A percentile compares a stretch with the other conserved stretches of the same genome.
Evolutionary conservation across 768 basidiomycete species (phyloP).

Genomic region (Chalciporus chontae): DNA sequence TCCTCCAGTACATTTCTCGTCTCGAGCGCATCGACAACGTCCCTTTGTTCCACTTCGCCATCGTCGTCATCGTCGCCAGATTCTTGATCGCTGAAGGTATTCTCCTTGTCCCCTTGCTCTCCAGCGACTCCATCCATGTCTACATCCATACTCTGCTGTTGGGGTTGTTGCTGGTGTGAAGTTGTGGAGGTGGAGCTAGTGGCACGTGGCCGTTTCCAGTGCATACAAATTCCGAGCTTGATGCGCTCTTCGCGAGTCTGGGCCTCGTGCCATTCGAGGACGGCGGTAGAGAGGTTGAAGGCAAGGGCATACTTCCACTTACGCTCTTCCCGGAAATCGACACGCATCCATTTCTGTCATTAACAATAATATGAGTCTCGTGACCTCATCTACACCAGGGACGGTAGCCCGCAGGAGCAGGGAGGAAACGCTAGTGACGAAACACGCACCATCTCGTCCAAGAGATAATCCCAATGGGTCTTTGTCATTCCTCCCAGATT

Average conservation of each 20-base stretch:
- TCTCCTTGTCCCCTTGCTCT: conserved; percentile 24
- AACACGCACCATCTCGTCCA: conserved; percentile 88
- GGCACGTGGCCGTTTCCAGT: conserved; percentile 53
- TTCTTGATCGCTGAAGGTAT: conserved; percentile 27
- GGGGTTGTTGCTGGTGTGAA: conserved; percentile 28
- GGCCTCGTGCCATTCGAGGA: conserved; percentile 85
- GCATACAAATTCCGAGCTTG: conserved; percentile 60
- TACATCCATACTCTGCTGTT: conserved; percentile 30
- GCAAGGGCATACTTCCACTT: conserved; percentile 89
- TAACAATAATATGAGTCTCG: conserved; percentile 10
- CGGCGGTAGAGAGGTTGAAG: conserved; percentile 74
- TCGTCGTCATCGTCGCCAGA: conserved; percentile 62
- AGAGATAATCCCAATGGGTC: conserved; percentile 91
- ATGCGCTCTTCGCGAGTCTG: conserved; percentile 61
- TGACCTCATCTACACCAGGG: neutral
- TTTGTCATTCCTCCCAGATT: conserved; percentile 72
- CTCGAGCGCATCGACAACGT: conserved; percentile 59
- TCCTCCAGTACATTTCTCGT: conserved; percentile 53
- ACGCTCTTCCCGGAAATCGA: conserved; percentile 92
- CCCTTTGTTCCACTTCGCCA: conserved; percentile 51
- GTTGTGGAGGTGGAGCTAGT: conserved; percentile 17
- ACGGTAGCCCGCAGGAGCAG: neutral
- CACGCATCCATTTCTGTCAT: conserved; percentile 90
- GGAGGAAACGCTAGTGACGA: neutral
- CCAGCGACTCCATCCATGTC: conserved; percentile 22